Evolutionary conservation across 2,329 filamentous ascomycete genomes (phyloP).

Genomic region (Xylariaceae sp.): DNA sequence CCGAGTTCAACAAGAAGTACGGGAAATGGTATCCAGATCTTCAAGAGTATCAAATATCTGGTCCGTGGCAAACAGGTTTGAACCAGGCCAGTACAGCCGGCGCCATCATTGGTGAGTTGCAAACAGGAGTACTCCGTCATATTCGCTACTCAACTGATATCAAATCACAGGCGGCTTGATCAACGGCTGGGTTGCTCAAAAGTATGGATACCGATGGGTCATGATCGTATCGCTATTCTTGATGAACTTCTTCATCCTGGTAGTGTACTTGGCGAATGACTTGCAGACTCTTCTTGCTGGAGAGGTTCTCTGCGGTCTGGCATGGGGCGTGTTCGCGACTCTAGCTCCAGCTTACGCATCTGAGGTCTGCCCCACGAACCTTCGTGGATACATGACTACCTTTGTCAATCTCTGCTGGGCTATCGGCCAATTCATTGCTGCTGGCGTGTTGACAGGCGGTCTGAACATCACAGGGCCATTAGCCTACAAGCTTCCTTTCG

Average conservation of each 20-base stretch:
- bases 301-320: conserved; percentile 30
- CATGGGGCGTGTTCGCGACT: conserved; percentile 32
- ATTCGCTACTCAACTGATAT: too few relatives aligned
- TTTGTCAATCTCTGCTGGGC: conserved; percentile 47
- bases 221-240: conserved; percentile 28
- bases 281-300: conserved; percentile 24
- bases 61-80: conserved; percentile 29
- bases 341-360: conserved; percentile 34
- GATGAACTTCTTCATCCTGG: conserved; percentile 28
- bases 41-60: conserved; percentile 25
- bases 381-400: conserved; percentile 38
- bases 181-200: conserved; percentile 28
- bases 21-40: conserved; percentile 23
- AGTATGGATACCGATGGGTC: conserved; percentile 29
- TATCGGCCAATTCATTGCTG: conserved; percentile 39
- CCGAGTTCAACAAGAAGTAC: conserved; percentile 29
- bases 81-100: conserved; percentile 30
- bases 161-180: conserved; percentile 28
- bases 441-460: conserved; percentile 38
- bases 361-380: conserved; percentile 31
- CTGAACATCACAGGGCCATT: conserved; percentile 34
- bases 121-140: neutral
- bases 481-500: conserved; percentile 42
- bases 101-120: conserved; percentile 26
- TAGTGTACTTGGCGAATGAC: conserved; percentile 27